Evolutionary conservation across 1,139 yeast species (phyloP).

Genomic region (Suhomyces maxii): DNA sequence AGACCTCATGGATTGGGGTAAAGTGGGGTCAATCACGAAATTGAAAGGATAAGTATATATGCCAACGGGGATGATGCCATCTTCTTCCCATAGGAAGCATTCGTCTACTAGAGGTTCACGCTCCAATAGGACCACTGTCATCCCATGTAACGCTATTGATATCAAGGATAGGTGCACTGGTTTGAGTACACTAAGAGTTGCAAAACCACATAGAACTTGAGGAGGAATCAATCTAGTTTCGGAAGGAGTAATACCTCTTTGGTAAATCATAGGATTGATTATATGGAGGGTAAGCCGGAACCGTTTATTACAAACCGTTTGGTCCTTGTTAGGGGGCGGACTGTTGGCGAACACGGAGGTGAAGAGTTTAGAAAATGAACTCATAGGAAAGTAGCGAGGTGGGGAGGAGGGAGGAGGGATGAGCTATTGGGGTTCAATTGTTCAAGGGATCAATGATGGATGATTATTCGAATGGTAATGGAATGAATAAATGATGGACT

Average conservation of each 20-base stretch:
- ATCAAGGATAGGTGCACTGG: background rate
- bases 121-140: background rate
- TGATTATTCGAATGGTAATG: no score
- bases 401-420: no score
- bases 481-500: no score
- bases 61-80: slow-evolving; percentile 10
- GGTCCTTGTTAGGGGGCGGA: background rate
- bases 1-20: slow-evolving; percentile 15
- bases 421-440: no score
- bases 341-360: background rate
- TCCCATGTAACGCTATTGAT: background rate
- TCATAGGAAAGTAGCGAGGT: background rate
- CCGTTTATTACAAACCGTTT: background rate
- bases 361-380: background rate
- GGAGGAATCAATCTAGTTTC: background rate
- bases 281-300: slow-evolving; percentile 2
- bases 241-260: slow-evolving; percentile 1
- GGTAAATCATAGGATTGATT: slow-evolving; percentile 3
- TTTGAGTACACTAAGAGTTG: background rate
- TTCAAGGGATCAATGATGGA: no score
- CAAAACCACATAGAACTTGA: slow-evolving; percentile 4
- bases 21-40: slow-evolving; percentile 14
- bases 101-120: slow-evolving; percentile 11
- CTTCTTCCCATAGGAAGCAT: slow-evolving; percentile 13
- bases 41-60: slow-evolving; percentile 18